Base-by-base conservation (phyloP, 78 protist species). In the Chrysochromulina tobinii region DNA sequence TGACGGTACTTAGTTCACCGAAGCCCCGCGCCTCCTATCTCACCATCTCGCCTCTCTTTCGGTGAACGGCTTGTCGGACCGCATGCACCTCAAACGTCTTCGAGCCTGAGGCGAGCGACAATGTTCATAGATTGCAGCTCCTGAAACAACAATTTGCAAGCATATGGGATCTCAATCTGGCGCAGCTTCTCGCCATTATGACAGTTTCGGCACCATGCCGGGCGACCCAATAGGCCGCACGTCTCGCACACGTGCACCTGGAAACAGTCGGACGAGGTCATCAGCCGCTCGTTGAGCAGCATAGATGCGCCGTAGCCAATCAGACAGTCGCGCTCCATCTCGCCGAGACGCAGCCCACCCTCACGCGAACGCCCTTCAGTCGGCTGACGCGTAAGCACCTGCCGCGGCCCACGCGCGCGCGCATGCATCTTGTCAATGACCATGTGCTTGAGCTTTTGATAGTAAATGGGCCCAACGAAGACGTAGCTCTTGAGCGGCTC, bases 351-450 rank as follows among this genome's bases (percentile, higher is more conserved):
- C 59, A 99, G 96, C 23, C 99, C 99, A 50, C 99, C 99, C 72
- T 97, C 99, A 8, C 99, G 79, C 73, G 99, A 87, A 27, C 99
- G 95, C 20, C 96, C 96, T 64, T 99, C 99, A 1, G 99, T 99
- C 48, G 99, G 99, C 93, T 99, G 99, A 12, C 99, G 94, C 7
- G 99, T 99, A 68, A 99, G 94, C 67, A 96, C 94, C 8, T 98
- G 96, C 2, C 98, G 89, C 0, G 99, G 99, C 50, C 99, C 99
- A 21, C 97, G 55, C 8, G 99, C 94, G 25, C 99, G 93, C 3
- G 99, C 98, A 91, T 99, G 99, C 99, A 99, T 98, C 95, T 99
- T 99, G 94, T 99, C 99, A 93, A 95, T 89, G n/a, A 99, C 99
- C 99, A 98, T 98, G 87, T 93, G 94, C 94, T 99, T 99, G 55